Base-by-base conservation (phyloP, 495 filamentous ascomycete species). In the Annulohypoxylon nitens region DNA sequence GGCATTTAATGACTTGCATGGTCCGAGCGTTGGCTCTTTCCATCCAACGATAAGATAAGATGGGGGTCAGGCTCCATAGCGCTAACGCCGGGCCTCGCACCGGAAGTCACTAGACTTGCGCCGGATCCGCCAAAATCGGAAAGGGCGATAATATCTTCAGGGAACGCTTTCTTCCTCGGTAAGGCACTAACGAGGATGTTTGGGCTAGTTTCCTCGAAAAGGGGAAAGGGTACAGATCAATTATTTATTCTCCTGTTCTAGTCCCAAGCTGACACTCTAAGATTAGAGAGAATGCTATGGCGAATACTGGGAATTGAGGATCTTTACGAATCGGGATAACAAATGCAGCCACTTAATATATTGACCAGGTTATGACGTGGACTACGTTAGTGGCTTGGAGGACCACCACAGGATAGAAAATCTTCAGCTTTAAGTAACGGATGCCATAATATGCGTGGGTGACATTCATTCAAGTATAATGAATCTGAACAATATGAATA, bases 1-100 rank as follows among this genome's bases (percentile, higher is more conserved):
- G 69, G 45, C 45, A 47, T 54, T 61, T 47, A 47, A 71, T 65
- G 69, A 61, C 69, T 60, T 70, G 50, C 39, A 70, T 71, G 69
- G 69, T 47, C 69, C 69, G 61, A 71, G 69, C 69, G 61, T 55
- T 39, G 25, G 33, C 30, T 34, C 16, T 41, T 43, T 30, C 25
- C 53, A 45, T 33, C 45, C n/a, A 30, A 12, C 41, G 67, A 70
- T 70, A 70, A 70, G 67, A 70, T 70, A 70, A 58, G 39, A 39
- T 54, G 14, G 50, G 50, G 50, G 25, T 33, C 33, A 2, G 30
- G 23, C 50, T 8, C 50, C 50, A 54, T 54, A 54, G 25, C 50
- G 50, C 50, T 54, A 54, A 54, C 50, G 50, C 50, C 25, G 25
- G 25, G 1, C 23, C 12, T 54, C 25, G 8, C 4, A 12, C 25